Conservation (phyloP, 2,329 filamentous ascomycete genomes). For the Diplodia corticola region DNA sequence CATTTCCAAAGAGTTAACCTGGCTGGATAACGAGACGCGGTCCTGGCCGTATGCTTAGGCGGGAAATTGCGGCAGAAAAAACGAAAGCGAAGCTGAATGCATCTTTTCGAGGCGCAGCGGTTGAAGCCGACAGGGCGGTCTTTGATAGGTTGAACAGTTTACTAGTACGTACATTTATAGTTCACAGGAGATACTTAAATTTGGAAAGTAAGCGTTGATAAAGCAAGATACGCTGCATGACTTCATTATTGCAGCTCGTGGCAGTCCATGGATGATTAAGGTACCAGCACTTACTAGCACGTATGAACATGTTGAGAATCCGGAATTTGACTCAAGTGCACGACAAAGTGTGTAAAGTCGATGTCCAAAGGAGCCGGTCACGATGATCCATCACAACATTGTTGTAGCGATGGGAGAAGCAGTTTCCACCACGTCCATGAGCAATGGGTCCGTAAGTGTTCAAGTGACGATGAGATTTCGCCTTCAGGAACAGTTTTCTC, state of each 20-base stretch:
- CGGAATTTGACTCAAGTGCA: too few relatives aligned
- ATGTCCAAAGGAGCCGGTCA: not conserved
- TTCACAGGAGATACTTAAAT: too few relatives aligned
- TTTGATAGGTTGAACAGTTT: not conserved
- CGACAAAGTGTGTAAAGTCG: too few relatives aligned
- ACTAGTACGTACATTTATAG: too few relatives aligned
- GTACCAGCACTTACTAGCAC: too few relatives aligned
- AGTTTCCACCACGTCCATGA: too few relatives aligned
- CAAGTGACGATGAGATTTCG: not conserved
- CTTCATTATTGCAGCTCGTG: too few relatives aligned
- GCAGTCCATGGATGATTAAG: too few relatives aligned
- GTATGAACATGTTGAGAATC: too few relatives aligned
- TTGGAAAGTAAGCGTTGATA: not conserved
- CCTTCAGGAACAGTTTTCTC: not conserved
- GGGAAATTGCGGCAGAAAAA: too few relatives aligned
- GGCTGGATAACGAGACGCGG: not conserved
- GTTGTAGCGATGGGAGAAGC: too few relatives aligned
- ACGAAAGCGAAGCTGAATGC: constrained; percentile 13
- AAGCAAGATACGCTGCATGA: too few relatives aligned
- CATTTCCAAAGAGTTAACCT: not conserved
- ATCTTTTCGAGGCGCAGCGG: not conserved
- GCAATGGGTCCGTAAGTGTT: not conserved
- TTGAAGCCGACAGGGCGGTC: not conserved
- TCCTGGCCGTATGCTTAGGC: not conserved
- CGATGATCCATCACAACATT: not conserved